Evolutionary conservation across 2,329 filamentous ascomycete genomes (phyloP).

Genomic region (Zasmidium angulare): DNA sequence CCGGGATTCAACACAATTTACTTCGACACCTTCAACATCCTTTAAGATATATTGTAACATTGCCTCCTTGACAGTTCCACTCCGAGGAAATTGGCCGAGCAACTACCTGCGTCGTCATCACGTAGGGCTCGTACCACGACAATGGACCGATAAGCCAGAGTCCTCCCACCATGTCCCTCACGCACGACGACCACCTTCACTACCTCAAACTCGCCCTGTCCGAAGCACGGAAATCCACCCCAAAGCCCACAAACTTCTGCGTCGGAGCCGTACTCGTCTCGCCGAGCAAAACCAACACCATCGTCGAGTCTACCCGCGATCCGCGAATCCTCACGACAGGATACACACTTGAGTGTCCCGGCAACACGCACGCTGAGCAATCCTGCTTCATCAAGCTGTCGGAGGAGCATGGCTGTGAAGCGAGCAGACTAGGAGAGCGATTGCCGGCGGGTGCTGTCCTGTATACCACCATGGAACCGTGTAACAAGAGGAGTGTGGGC

Average conservation of each 20-base stretch:
- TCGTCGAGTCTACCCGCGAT: conserved; percentile 42
- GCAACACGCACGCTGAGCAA: conserved; percentile 96
- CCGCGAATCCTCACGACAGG: conserved; percentile 68
- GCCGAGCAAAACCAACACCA: conserved; percentile 51
- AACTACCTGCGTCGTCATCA: background rate
- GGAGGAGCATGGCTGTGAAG: conserved; percentile 39
- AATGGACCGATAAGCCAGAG: background rate
- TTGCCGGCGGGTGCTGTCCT: conserved; percentile 61
- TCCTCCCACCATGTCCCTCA: conserved; percentile 10
- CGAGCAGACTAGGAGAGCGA: conserved; percentile 55
- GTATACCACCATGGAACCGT: conserved; percentile 94
- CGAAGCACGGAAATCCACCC: conserved; percentile 76
- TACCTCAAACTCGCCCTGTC: conserved; percentile 72
- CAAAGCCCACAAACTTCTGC: conserved; percentile 86
- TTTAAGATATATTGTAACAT: too few species aligned
- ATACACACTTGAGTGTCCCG: conserved; percentile 84
- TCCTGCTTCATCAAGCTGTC: conserved; percentile 78
- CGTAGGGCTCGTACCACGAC: background rate
- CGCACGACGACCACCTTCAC: conserved; percentile 18
- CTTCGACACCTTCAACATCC: too few species aligned
- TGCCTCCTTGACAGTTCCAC: too few species aligned
- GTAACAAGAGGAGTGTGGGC: conserved; percentile 70
- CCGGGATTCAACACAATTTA: conserved; percentile 12
- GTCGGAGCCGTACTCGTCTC: conserved; percentile 79
- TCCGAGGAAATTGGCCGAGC: background rate